Conservation (phyloP, 2,329 filamentous ascomycete genomes). For the Aspergillus sp. region DNA sequence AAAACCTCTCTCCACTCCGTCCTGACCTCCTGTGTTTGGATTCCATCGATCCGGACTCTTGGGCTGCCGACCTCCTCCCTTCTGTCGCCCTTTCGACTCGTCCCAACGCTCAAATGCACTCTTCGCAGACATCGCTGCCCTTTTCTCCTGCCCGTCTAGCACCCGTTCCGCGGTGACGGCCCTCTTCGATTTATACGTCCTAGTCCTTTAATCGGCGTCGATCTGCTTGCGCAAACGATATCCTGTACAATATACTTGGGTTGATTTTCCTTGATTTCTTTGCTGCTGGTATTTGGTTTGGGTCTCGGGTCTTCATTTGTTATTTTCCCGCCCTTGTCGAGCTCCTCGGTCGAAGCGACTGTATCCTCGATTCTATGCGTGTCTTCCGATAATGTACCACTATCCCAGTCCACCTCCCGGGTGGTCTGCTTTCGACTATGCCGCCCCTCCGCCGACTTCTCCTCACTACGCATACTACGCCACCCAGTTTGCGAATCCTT, state of each 20-base stretch:
- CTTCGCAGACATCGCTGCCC: conserved; percentile 28
- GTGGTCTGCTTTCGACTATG: conserved; percentile 42
- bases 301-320: conserved; percentile 10
- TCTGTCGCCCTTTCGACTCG: conserved; percentile 11
- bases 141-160: conserved; percentile 33
- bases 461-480: conserved; percentile 45
- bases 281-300: conserved; percentile 8
- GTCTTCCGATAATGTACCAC: conserved; percentile 36
- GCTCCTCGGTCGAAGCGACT: conserved; percentile 5
- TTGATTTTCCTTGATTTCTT: conserved; percentile 13
- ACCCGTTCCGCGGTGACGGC: conserved; percentile 37
- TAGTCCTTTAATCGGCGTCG: conserved; percentile 23
- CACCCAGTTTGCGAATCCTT: conserved; percentile 44
- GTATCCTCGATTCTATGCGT: conserved; percentile 21
- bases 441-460: conserved; percentile 41
- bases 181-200: conserved; percentile 9
- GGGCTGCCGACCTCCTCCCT: conserved; percentile 1
- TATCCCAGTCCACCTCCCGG: conserved; percentile 38
- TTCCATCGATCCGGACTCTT: background rate
- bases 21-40: background rate
- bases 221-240: conserved; percentile 30
- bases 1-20: background rate
- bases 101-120: conserved; percentile 37
- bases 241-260: conserved; percentile 38
- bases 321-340: conserved; percentile 9